Evolutionary conservation across 805 yeast genomes (phyloP).

Genomic region (Yarrowia sp.): DNA sequence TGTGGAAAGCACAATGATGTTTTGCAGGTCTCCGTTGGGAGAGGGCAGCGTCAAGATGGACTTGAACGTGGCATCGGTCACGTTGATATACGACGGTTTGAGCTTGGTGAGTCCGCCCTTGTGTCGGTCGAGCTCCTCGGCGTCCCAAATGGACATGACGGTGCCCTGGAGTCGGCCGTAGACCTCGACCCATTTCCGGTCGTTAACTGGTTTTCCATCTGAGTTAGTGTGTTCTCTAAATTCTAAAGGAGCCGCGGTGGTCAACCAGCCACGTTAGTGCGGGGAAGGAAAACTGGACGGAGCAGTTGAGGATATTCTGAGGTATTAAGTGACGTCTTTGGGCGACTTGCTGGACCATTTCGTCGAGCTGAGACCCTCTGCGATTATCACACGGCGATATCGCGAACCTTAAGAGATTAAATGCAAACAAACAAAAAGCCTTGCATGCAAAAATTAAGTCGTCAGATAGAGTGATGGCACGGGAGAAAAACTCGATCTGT

Average conservation of each 20-base stretch:
- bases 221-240: conserved; percentile 36
- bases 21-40: conserved; percentile 61
- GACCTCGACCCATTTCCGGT: conserved; percentile 86
- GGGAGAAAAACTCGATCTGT: too few species aligned
- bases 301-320: neutral
- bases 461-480: too few species aligned
- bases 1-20: conserved; percentile 85
- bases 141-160: conserved; percentile 88
- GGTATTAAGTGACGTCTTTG: too few species aligned
- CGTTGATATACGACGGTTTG: conserved; percentile 77
- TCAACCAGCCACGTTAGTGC: neutral
- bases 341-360: too few species aligned
- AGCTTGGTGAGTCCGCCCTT: conserved; percentile 59
- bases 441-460: neutral
- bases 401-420: conserved; percentile 14
- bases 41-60: conserved; percentile 64
- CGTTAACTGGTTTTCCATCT: conserved; percentile 72
- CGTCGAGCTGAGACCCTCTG: neutral
- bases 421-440: neutral
- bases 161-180: conserved; percentile 89
- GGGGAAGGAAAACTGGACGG: neutral
- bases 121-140: conserved; percentile 48
- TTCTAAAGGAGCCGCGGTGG: neutral
- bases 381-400: conserved; percentile 11
- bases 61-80: conserved; percentile 83